Conservation (phyloP, 1,284 basidiomycete genomes). For the Boletus sp. region DNA sequence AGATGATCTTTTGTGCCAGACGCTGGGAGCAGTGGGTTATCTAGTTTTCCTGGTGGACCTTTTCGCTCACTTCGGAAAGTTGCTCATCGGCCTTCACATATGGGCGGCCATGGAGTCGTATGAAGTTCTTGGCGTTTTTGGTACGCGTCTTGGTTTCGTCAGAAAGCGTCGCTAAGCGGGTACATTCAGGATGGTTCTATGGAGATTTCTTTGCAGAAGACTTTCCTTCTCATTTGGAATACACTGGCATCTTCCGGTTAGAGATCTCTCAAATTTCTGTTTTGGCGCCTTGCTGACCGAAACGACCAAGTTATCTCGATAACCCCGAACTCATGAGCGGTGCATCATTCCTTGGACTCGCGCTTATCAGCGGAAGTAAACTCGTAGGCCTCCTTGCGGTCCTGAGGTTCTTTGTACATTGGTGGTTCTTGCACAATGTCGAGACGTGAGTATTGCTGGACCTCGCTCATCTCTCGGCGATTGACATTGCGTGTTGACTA, state of each 20-base stretch:
- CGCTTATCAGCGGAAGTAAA: constrained; percentile 86
- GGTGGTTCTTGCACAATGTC: constrained; percentile 88
- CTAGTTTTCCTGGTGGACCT: not conserved
- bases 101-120: constrained; percentile 91
- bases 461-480: not conserved
- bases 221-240: constrained; percentile 87
- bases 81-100: constrained; percentile 83
- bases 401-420: constrained; percentile 78
- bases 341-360: constrained; percentile 91
- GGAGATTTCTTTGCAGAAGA: constrained; percentile 97
- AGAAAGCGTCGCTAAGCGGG: constrained; percentile 6
- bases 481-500: not conserved
- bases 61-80: constrained; percentile 38
- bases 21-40: constrained; percentile 67
- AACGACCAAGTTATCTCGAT: constrained; percentile 45
- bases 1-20: constrained; percentile 86
- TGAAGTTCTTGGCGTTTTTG: constrained; percentile 91
- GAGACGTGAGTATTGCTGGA: constrained; percentile 66
- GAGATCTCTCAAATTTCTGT: constrained; percentile 14
- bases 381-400: constrained; percentile 84
- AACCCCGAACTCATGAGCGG: constrained; percentile 97
- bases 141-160: constrained; percentile 36
- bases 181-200: constrained; percentile 82
- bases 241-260: constrained; percentile 92
- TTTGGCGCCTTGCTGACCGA: constrained; percentile 1